Evolutionary conservation across 2,329 filamentous ascomycete species (phyloP), one percentile per base, ranked within the genome.

Genomic region (Aspergillus sp.): DNA sequence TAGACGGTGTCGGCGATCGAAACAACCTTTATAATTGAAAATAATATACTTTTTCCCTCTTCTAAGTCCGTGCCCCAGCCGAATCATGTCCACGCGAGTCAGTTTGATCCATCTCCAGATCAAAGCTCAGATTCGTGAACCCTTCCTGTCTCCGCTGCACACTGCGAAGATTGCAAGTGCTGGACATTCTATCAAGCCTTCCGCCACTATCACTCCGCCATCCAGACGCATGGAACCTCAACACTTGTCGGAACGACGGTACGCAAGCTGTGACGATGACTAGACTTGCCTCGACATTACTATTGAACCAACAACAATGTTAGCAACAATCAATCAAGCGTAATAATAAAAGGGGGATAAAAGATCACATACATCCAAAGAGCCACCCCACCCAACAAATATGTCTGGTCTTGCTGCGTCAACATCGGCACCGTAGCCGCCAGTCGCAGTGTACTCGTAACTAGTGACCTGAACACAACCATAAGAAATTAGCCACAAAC

Each of bases 251-350:
- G 7, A 55, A 55, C 5, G 39, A 55, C 0, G 53, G 53, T 4
- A 55, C 23, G 8, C 53, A 55, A 2, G 53, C 53, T 7, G 53
- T 47, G 23, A 55, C 3, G 17, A 55, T 55, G 5, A 55, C 42
- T 1, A 55, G n/a, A 21, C 23, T 55, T 4, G 53, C 39, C 8
- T 55, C 53, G 39, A 55, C 53, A 15, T 55, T 55, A 25, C 53
- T 55, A 21, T 10, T 1, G 23, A 7, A 41, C n/a, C 36, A 36
- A 1, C 11, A 5, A n/a, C 7, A 2, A 8, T 5, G 23, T 49
- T 21, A 54, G 52, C n/a, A 21, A 27, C 25, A 10, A 6, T 6
- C 36, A 41, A 2, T 8, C 51, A n/a, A 17, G 32, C 1, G 19
- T 13, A n/a, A 25, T n/a, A 10, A 17, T 3, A 1, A 10, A 11